Conservation (phyloP, 2,329 filamentous ascomycete species). For the Amauroascus verrucosus region DNA sequence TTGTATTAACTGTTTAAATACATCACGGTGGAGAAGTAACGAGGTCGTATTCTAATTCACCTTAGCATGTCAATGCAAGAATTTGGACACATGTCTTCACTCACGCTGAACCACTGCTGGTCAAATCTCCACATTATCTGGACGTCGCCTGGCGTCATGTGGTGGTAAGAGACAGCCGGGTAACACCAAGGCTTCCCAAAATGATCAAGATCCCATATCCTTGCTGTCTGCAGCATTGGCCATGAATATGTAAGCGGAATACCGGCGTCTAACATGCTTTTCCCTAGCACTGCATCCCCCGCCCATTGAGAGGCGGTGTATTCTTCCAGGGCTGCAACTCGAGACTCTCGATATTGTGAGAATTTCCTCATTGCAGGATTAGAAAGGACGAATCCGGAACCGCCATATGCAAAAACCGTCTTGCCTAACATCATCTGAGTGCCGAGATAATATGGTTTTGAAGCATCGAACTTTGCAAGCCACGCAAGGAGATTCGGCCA, state of each 20-base stretch:
- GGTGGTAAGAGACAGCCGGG: constrained; percentile 42
- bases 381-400: constrained; percentile 45
- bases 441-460: constrained; percentile 43
- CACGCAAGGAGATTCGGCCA: constrained; percentile 46
- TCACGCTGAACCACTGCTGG: constrained; percentile 28
- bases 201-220: constrained; percentile 37
- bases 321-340: constrained; percentile 36
- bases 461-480: constrained; percentile 42
- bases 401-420: constrained; percentile 44
- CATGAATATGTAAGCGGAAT: constrained; percentile 39
- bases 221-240: constrained; percentile 39
- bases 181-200: constrained; percentile 42
- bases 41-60: constrained; percentile 3
- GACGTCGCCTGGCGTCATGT: constrained; percentile 37
- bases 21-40: constrained; percentile 10
- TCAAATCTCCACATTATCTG: constrained; percentile 40
- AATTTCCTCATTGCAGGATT: constrained; percentile 39
- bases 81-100: not conserved
- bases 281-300: constrained; percentile 43
- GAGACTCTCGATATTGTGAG: constrained; percentile 34
- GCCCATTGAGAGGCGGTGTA: constrained; percentile 41
- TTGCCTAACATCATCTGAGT: constrained; percentile 44
- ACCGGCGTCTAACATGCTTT: constrained; percentile 38
- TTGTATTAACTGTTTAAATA: constrained; percentile 12
- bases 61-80: not conserved